These are phyloP conservation scores for Cystobasidium tubakii DNA, from an alignment of 768 basidiomycete species.

Conservation along the genomic window DNA sequence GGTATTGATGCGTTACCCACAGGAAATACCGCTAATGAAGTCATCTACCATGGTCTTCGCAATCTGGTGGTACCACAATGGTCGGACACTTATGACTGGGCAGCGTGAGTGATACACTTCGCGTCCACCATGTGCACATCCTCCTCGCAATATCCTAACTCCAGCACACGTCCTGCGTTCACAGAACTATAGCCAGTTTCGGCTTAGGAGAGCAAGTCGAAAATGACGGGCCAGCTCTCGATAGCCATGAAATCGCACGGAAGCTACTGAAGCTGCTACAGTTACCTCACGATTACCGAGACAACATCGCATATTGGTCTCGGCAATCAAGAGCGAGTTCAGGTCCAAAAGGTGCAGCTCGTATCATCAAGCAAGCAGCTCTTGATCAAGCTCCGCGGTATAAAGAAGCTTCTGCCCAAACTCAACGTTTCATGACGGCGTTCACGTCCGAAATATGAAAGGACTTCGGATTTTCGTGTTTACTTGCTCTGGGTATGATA, in stretches of 20 bases:
- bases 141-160: background rate
- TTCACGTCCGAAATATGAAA: background rate
- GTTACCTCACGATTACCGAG: background rate
- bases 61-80: slow-evolving; percentile 26
- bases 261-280: background rate
- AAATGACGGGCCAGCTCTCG: slow-evolving; percentile 3
- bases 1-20: too few species aligned
- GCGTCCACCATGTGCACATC: background rate
- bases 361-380: background rate
- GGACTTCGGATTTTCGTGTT: too few species aligned
- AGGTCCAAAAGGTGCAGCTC: slow-evolving; percentile 2
- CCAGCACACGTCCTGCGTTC: too few species aligned
- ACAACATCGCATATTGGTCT: slow-evolving; percentile 4
- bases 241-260: background rate
- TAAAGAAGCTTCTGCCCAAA: background rate
- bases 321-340: background rate
- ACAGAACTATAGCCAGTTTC: slow-evolving; percentile 7
- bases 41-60: slow-evolving; percentile 25
- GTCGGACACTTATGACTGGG: slow-evolving; percentile 32
- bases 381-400: background rate
- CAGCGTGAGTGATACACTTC: slow-evolving; percentile 4
- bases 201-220: slow-evolving; percentile 9
- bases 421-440: background rate
- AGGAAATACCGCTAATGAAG: slow-evolving; percentile 31
- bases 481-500: too few species aligned